A percentile compares a stretch with the other conserved stretches of the same genome.
These are phyloP conservation scores for Funneliformis caledonium DNA, from an alignment of 371 early-diverging fungal genomes.

Conservation along the genomic window DNA sequence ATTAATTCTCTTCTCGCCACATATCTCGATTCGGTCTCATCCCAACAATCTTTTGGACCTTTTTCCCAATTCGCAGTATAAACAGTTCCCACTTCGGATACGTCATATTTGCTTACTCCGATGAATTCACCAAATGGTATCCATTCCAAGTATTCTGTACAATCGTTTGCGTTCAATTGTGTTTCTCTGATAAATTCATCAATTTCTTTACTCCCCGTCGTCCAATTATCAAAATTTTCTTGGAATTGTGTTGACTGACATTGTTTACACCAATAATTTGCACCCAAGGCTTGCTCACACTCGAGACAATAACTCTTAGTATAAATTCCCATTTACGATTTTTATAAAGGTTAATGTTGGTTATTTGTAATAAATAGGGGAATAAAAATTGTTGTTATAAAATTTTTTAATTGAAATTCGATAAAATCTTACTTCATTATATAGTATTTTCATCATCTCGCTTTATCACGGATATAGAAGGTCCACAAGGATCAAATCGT, in stretches of 20 bases:
- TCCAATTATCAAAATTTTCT: conserved; percentile 36
- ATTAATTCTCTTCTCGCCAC: conserved; percentile 8
- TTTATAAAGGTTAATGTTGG: not conserved
- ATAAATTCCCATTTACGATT: not conserved
- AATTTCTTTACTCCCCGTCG: not conserved
- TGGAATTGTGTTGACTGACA: conserved; percentile 25
- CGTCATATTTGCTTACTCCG: conserved; percentile 20
- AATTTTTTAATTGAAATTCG: too few species aligned
- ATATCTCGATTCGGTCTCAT: not conserved
- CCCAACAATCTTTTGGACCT: conserved; percentile 32
- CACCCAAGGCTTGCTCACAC: not conserved
- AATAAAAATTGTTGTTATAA: too few species aligned
- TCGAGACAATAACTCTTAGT: conserved; percentile 13
- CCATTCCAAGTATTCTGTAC: conserved; percentile 34
- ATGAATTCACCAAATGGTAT: conserved; percentile 20
- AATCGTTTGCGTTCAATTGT: conserved; percentile 22
- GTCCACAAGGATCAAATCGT: too few species aligned
- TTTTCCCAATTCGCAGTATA: conserved; percentile 26
- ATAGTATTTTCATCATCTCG: too few species aligned
- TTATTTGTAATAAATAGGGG: not conserved
- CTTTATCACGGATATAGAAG: too few species aligned
- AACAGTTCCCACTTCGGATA: not conserved
- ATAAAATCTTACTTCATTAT: too few species aligned
- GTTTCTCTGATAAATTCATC: conserved; percentile 28
- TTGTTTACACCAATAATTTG: conserved; percentile 15